Base-by-base conservation (phyloP, 1,139 yeast species). In the Candida labiduridarum region DNA sequence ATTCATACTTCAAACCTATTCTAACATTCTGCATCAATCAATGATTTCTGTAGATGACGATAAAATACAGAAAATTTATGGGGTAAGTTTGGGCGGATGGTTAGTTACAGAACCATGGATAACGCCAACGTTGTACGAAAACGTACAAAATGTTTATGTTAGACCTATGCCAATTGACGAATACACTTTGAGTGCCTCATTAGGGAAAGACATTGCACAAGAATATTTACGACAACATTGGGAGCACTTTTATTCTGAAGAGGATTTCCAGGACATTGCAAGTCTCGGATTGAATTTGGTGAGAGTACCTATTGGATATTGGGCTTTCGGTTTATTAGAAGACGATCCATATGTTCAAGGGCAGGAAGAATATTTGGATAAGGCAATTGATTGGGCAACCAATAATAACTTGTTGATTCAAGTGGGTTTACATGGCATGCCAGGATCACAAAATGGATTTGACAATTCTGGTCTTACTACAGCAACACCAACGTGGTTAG, bases 401-500 rank as follows among this genome's bases (percentile, higher is more conserved):
- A 56, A 54, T 30, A 47, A 62, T 49, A 56, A 52, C 4, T 51
- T 65, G 22, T 52, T 56, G 45, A 63, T 63, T 1, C 65, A 60
- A 49, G 51, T 65, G 27, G 68, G 64, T 52, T 47, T 65, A 19
- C 69, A 65, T 50, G 68, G 68, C 2, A 58, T 63, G 61, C 68
- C 69, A 1, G 69, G 68, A 11, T 64, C 68, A 8, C 69, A 65
- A 49, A 65, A 65, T 51, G 69, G 69, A 19, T 66, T 66, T 52
- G 69, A 65, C 50, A 65, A 65, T 51, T 61, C 66, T 7, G 69
- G 69, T 1, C 41, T 52, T 39, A 49, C 62, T 45, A 57, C 61
- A 2, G 48, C 41, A 1, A 25, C 48, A 6, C 57, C 57, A 9
- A 44, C 41, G 19, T 54, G 57, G 57, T 52, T 65, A 29, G 55